These are phyloP conservation scores for Lenwebbia sp. DNA, from an alignment of 345 rosid genomes.

Conservation along the genomic window DNA sequence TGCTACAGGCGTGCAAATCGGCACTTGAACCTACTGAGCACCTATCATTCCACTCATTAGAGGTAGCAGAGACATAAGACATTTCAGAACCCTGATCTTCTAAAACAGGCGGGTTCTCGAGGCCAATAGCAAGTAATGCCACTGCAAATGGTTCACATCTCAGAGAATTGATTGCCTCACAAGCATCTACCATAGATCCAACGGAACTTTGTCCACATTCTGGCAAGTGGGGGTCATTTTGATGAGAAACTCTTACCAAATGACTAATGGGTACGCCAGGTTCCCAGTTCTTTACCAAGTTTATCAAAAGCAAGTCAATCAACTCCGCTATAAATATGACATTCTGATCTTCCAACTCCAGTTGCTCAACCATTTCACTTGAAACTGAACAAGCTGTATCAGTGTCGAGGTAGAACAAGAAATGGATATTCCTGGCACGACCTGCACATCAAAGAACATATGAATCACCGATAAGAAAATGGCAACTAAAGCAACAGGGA, in stretches of 20 bases:
- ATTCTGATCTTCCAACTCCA: constrained; percentile 62
- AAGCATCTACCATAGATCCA: constrained; percentile 6
- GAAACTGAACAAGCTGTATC: constrained; percentile 81
- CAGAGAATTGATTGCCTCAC: constrained; percentile 7
- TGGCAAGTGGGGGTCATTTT: constrained; percentile 8
- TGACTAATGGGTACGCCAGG: constrained; percentile 34
- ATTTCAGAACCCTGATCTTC: constrained; percentile 25
- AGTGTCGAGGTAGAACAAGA: constrained; percentile 59
- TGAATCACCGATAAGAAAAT: not conserved
- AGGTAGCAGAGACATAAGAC: constrained; percentile 32
- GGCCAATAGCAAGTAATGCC: not conserved
- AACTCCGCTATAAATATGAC: constrained; percentile 67
- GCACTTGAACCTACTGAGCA: constrained; percentile 8
- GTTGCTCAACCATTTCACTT: constrained; percentile 91
- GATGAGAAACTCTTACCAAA: constrained; percentile 18
- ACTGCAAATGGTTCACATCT: not conserved
- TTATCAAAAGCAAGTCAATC: constrained; percentile 57
- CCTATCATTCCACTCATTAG: constrained; percentile 20
- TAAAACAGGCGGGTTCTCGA: not conserved
- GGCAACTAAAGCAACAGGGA: not conserved
- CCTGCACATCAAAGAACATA: constrained; percentile 23
- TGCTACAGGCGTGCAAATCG: not conserved
- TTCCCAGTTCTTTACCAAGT: constrained; percentile 46
- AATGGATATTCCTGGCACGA: constrained; percentile 71
- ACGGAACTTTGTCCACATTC: constrained; percentile 10